Evolutionary conservation across 2,329 filamentous ascomycete species (phyloP).

Genomic region (Septoria linicola): DNA sequence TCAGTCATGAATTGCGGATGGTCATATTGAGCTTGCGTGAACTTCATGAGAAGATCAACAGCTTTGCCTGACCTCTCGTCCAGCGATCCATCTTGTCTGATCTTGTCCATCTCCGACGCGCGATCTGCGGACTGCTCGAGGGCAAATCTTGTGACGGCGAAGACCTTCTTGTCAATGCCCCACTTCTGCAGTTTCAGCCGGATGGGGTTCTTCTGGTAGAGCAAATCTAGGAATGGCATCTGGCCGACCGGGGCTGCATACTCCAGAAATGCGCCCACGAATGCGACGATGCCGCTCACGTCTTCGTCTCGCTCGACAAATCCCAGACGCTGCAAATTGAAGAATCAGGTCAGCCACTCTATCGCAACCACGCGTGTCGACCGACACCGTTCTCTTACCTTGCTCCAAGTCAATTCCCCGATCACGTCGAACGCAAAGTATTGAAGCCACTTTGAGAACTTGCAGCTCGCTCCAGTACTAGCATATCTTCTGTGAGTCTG

Average conservation of each 20-base stretch:
- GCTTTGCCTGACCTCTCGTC: constrained; percentile 41
- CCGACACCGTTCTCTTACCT: constrained; percentile 34
- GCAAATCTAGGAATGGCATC: constrained; percentile 67
- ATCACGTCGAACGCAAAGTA: constrained; percentile 83
- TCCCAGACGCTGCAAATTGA: constrained; percentile 54
- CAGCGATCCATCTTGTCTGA: constrained; percentile 43
- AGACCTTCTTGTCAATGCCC: constrained; percentile 66
- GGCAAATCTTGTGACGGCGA: constrained; percentile 72
- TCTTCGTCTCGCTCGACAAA: constrained; percentile 74
- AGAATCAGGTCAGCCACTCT: too few relatives aligned
- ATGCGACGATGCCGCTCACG: constrained; percentile 69
- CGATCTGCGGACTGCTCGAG: constrained; percentile 66
- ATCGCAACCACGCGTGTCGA: too few relatives aligned
- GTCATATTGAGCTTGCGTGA: constrained; percentile 65
- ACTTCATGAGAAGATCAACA: constrained; percentile 68
- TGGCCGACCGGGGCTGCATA: constrained; percentile 74
- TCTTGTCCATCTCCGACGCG: constrained; percentile 53
- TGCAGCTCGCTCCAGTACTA: constrained; percentile 50
- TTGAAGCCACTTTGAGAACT: constrained; percentile 72
- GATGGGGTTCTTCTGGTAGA: constrained; percentile 74
- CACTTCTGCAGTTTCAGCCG: constrained; percentile 66
- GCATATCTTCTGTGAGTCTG: constrained; percentile 47
- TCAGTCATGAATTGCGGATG: constrained; percentile 72
- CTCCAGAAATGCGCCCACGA: constrained; percentile 63
- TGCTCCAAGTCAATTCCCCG: constrained; percentile 73